Conservation (phyloP, 2,329 filamentous ascomycete species). For the Phialemoniopsis sp. region DNA sequence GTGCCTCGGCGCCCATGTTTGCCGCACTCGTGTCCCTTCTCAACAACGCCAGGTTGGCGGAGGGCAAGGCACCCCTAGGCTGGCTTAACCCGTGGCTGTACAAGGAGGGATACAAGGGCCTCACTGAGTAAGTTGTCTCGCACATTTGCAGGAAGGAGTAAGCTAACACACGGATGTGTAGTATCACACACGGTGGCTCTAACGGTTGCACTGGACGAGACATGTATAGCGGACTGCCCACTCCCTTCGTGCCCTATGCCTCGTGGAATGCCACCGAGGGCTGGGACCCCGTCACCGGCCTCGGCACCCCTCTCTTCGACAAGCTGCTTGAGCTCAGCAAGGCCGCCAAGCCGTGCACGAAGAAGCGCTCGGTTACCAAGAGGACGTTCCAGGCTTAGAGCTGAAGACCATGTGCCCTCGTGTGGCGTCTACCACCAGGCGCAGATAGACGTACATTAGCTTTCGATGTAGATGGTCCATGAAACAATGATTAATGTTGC, state of each 20-base stretch:
- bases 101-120: conserved; percentile 1
- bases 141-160: no score
- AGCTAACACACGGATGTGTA: not conserved
- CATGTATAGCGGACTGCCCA: not conserved
- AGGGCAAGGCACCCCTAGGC: conserved; percentile 43
- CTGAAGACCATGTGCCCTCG: no score
- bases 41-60: conserved; percentile 47
- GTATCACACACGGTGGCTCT: conserved; percentile 7
- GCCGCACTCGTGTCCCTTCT: conserved; percentile 50
- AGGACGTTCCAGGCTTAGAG: no score
- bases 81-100: conserved; percentile 51
- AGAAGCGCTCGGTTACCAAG: no score
- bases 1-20: conserved; percentile 49
- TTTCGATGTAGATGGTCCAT: no score
- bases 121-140: conserved; percentile 9
- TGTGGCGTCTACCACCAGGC: no score
- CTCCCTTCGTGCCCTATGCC: conserved; percentile 8
- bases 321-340: conserved; percentile 9
- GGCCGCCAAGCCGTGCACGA: no score
- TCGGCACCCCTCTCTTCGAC: conserved; percentile 13
- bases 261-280: conserved; percentile 12
- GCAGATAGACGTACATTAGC: no score
- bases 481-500: no score
- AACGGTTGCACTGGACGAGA: conserved; percentile 3
- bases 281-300: conserved; percentile 14